phyloP scores from a whole-genome alignment of 805 yeast species.

The Suhomyces xylopsoci region DNA sequence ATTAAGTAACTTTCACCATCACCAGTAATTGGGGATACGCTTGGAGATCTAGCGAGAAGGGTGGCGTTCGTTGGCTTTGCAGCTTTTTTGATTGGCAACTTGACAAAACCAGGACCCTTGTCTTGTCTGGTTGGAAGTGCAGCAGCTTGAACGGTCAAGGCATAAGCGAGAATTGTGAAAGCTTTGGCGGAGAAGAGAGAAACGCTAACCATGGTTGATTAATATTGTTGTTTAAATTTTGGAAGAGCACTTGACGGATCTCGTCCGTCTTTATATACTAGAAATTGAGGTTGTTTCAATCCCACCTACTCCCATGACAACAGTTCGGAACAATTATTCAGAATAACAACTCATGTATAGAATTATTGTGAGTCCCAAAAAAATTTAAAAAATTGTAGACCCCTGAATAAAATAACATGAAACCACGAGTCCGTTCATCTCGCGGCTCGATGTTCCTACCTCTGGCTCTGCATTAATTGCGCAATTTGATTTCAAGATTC shows the following conservation, averaged over 20 bases:
- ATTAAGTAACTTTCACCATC: conserved; percentile 3
- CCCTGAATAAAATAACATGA: not conserved
- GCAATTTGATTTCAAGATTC: not conserved
- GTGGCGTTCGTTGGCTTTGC: not conserved
- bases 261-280: not conserved
- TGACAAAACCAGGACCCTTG: not conserved
- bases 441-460: not conserved
- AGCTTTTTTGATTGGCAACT: not conserved
- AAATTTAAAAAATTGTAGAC: not conserved
- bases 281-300: not conserved
- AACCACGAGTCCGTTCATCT: not conserved
- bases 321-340: not conserved
- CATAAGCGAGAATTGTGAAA: not conserved
- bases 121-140: not conserved
- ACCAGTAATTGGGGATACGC: not conserved
- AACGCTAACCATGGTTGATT: not conserved
- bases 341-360: too few species aligned
- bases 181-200: not conserved
- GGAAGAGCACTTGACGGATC: not conserved
- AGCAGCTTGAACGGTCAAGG: not conserved
- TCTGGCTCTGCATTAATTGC: not conserved
- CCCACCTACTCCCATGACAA: not conserved
- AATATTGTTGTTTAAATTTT: not conserved
- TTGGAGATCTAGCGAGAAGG: not conserved
- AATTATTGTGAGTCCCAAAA: not conserved